These are phyloP conservation scores for Cercospora sojina DNA, from an alignment of 2,329 filamentous ascomycete species.

Conservation along the genomic window DNA sequence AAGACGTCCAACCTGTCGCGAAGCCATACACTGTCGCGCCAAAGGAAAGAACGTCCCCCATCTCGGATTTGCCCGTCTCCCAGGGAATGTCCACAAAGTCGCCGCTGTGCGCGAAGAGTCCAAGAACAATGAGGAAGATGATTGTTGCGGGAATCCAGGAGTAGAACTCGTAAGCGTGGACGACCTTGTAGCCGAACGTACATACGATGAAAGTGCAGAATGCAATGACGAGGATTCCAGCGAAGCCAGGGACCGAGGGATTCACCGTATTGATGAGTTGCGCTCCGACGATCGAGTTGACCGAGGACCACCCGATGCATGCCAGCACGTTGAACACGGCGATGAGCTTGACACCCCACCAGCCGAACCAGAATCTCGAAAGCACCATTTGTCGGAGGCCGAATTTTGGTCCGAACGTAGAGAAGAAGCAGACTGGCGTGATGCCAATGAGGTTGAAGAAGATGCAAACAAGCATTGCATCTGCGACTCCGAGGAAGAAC, in stretches of 20 bases:
- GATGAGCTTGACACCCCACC: conserved; percentile 45
- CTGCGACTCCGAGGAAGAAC: conserved; percentile 70
- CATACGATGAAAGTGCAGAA: conserved; percentile 66
- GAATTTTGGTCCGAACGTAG: conserved; percentile 71
- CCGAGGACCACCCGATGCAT: conserved; percentile 71
- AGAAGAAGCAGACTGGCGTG: conserved; percentile 72
- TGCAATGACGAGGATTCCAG: conserved; percentile 73
- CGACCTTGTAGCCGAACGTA: conserved; percentile 72
- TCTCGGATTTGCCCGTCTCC: conserved; percentile 56
- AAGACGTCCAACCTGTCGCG: conserved; percentile 70
- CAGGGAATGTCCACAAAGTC: conserved; percentile 64
- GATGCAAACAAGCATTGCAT: conserved; percentile 68
- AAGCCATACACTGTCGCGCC: conserved; percentile 67
- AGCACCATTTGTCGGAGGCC: conserved; percentile 78
- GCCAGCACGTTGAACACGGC: conserved; percentile 69
- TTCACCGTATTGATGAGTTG: conserved; percentile 76
- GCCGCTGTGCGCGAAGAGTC: conserved; percentile 65
- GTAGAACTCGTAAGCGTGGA: conserved; percentile 75
- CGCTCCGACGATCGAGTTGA: conserved; percentile 77
- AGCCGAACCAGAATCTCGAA: conserved; percentile 73
- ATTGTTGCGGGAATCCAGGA: conserved; percentile 72
- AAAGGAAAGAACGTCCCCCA: conserved; percentile 64
- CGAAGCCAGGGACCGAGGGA: conserved; percentile 65
- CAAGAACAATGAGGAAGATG: conserved; percentile 70
- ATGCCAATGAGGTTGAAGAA: conserved; percentile 76